Evolutionary conservation across 2,329 filamentous ascomycete species (phyloP).

Genomic region (Xylariaceae sp.): DNA sequence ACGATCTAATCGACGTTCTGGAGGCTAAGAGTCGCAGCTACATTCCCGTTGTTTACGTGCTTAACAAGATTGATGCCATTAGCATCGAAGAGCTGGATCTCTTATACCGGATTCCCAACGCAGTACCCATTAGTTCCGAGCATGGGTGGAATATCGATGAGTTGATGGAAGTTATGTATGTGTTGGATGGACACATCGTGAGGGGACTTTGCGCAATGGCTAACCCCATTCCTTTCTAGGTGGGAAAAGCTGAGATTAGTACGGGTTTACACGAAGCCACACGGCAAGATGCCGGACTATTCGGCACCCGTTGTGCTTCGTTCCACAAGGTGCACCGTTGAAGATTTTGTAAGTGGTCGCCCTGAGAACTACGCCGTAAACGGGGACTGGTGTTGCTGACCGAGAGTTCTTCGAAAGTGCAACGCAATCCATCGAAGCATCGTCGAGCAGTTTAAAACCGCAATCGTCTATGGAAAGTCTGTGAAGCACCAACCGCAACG

Average conservation of each 20-base stretch:
- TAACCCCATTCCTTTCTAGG: slow-evolving; percentile 46
- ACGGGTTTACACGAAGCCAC: slow-evolving; percentile 97
- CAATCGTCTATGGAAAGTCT: slow-evolving; percentile 95
- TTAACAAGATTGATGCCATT: slow-evolving; percentile 99
- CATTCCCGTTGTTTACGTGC: slow-evolving; percentile 97
- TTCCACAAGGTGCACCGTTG: slow-evolving; percentile 82
- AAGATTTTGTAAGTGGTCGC: slow-evolving; percentile 84
- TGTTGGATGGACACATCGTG: slow-evolving; percentile 23
- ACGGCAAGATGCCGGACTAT: slow-evolving; percentile 94
- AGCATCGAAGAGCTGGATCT: slow-evolving; percentile 97
- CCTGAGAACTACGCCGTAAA: slow-evolving; percentile 28
- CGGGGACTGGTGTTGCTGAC: slow-evolving; percentile 42
- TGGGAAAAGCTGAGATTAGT: slow-evolving; percentile 95
- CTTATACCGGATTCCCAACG: slow-evolving; percentile 94
- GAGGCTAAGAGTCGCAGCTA: slow-evolving; percentile 95
- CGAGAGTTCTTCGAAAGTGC: slow-evolving; percentile 67
- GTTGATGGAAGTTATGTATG: slow-evolving; percentile 88
- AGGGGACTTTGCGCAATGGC: slow-evolving; percentile 23
- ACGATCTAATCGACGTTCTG: slow-evolving; percentile 94
- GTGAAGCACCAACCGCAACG: slow-evolving; percentile 99
- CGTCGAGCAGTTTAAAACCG: slow-evolving; percentile 91
- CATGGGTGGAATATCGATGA: slow-evolving; percentile 98
- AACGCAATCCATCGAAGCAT: slow-evolving; percentile 97
- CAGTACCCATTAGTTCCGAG: slow-evolving; percentile 96
- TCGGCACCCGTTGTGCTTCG: slow-evolving; percentile 87